A percentile compares a stretch with the other conserved stretches of the same genome.
Conservation (phyloP, 176 grass and related monocot genomes). For the Phoenix dactylifera region DNA sequence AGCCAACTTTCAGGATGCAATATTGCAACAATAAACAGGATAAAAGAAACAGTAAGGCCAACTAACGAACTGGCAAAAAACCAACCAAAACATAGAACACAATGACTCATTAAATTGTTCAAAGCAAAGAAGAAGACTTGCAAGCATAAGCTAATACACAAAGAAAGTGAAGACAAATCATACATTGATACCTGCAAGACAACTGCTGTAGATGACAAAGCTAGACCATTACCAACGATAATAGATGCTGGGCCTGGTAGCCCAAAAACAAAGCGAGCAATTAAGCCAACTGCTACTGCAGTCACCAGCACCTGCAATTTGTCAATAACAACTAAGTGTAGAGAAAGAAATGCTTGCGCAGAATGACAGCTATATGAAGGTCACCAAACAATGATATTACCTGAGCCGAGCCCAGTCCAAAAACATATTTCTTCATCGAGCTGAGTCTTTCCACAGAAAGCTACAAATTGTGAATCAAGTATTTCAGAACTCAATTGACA, state of each 20-base stretch:
- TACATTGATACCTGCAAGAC: constrained; percentile 67
- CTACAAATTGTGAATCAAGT: constrained; percentile 27
- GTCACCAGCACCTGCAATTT: constrained; percentile 67
- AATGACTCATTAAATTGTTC: no score
- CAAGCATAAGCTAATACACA: no score
- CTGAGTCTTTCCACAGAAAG: constrained; percentile 97
- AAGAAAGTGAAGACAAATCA: no score
- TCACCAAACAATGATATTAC: constrained; percentile 27
- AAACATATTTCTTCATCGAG: constrained; percentile 99
- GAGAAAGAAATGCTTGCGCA: constrained; percentile 10
- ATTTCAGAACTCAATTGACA: not conserved
- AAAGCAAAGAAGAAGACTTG: no score
- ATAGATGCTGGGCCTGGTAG: constrained; percentile 80
- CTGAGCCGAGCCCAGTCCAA: constrained; percentile 94
- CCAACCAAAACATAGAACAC: no score
- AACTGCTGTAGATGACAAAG: constrained; percentile 93
- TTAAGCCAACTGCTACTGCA: constrained; percentile 68
- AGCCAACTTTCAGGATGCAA: no score
- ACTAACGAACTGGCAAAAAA: no score
- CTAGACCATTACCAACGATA: constrained; percentile 88
- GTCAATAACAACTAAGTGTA: constrained; percentile 1
- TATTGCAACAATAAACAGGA: no score
- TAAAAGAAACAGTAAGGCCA: no score
- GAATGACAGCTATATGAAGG: constrained; percentile 21
- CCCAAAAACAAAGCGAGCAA: constrained; percentile 51